Evolutionary conservation across 2,329 filamentous ascomycete species (phyloP).

Genomic region (Ophiostoma ulmi): DNA sequence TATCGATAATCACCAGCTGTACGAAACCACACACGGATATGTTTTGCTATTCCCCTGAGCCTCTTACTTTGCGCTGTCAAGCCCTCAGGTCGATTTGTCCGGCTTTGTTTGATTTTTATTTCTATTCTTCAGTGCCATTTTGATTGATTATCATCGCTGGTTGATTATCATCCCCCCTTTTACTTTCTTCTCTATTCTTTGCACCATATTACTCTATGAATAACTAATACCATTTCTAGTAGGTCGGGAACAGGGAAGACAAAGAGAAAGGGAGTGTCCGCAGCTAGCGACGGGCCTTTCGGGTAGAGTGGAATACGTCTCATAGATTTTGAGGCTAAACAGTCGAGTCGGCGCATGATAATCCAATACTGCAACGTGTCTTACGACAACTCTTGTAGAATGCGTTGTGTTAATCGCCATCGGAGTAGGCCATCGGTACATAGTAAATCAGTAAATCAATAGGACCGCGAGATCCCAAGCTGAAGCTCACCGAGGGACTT

Average conservation of each 20-base stretch:
- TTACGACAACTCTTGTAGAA: neutral
- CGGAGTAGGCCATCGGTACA: neutral
- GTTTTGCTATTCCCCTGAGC: too few species aligned
- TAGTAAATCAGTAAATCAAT: neutral
- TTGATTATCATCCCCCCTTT: too few species aligned
- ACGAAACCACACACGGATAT: too few species aligned
- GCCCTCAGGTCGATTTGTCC: too few species aligned
- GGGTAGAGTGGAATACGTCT: neutral
- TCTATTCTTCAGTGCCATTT: too few species aligned
- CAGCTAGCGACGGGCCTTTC: constrained; percentile 16
- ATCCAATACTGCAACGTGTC: neutral
- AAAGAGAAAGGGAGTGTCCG: constrained; percentile 5
- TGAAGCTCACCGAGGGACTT: constrained; percentile 3
- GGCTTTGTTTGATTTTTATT: too few species aligned
- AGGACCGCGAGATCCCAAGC: neutral
- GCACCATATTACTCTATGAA: too few species aligned
- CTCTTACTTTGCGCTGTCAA: too few species aligned
- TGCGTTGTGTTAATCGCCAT: neutral
- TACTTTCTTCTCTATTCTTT: too few species aligned
- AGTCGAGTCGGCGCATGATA: neutral
- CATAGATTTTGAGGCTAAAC: neutral
- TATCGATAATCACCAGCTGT: too few species aligned
- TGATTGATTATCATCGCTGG: too few species aligned
- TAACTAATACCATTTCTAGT: neutral
- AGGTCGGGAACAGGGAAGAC: neutral